Percentiles rank a stretch among this genome's conserved stretches.
Evolutionary conservation across 1,284 basidiomycete species (phyloP).

Genomic region (Sparassis latifolia): DNA sequence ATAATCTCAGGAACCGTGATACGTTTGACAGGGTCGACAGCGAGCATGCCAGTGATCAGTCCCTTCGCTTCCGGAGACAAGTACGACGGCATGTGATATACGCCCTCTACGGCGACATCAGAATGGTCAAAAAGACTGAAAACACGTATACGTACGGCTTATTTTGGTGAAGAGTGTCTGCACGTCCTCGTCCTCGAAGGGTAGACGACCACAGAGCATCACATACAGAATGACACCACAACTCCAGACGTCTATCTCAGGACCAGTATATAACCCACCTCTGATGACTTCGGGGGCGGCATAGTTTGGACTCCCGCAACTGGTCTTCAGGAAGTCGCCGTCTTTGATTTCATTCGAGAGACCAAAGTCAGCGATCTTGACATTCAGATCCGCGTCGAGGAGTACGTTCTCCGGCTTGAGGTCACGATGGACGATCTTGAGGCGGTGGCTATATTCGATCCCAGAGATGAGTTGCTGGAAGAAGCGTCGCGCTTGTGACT

Average conservation of each 20-base stretch:
- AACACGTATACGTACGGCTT: conserved; percentile 55
- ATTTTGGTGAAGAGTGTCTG: conserved; percentile 90
- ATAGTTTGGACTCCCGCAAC: conserved; percentile 94
- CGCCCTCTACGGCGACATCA: conserved; percentile 54
- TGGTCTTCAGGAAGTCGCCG: conserved; percentile 91
- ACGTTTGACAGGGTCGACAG: conserved; percentile 87
- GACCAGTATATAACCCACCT: conserved; percentile 89
- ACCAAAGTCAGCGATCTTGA: conserved; percentile 97
- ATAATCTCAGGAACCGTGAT: conserved; percentile 89
- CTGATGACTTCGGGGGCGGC: conserved; percentile 94
- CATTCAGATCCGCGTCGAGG: conserved; percentile 72
- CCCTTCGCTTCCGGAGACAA: conserved; percentile 72
- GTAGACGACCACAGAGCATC: conserved; percentile 87
- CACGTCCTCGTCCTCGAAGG: conserved; percentile 95
- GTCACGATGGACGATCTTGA: conserved; percentile 95
- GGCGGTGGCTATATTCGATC: conserved; percentile 90
- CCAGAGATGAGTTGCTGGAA: conserved; percentile 96
- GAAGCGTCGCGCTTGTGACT: conserved; percentile 80
- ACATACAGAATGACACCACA: conserved; percentile 95
- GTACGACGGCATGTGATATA: conserved; percentile 76
- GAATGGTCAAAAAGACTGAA: not conserved
- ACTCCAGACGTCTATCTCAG: conserved; percentile 98
- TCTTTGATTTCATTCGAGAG: conserved; percentile 92
- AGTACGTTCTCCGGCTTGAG: conserved; percentile 91
- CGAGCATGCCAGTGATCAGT: conserved; percentile 83